Evolutionary conservation across 805 yeast species (phyloP), one percentile per base, ranked within the genome.

Genomic region (Millerozyma acaciae): DNA sequence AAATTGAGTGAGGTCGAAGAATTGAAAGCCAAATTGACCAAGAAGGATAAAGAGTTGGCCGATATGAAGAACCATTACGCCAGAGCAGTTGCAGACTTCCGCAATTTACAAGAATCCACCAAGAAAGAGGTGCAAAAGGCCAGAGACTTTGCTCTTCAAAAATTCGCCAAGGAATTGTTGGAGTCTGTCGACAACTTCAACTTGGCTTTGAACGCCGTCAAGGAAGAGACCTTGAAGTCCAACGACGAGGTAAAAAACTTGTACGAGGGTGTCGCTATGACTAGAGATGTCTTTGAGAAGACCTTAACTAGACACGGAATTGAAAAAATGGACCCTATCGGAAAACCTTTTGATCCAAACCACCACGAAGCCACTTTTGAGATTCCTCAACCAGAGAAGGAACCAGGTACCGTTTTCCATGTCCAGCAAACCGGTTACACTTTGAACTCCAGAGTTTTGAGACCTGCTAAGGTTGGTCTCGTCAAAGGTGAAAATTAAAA

Each of bases 391-490:
- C 85, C 89, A 30, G 93, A 77, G 48, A 85, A 86, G 62, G 90
- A 84, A 62, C 85, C 96, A 12, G 96, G 96, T 39, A 82, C 96
- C 17, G 86, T 88, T 38, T 84, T 89, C 78, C 85, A 77, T 52
- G 96, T 89, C 39, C 96, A 88, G 66, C 96, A 84, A 65, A 74
- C 81, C 16, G 97, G 97, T 26, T 88, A 80, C 67, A 78, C 81
- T 39, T 72, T 87, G 52, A 87, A 87, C 65, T 78, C 82, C 49
- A 76, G 97, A 57, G 95, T 88, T 21, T 73, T 88, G 56, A 78
- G 97, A 65, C 95, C 97, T 20, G 96, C 97, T 38, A 88, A 88
- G 72, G 97, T 88, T 45, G 97, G 97, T 48, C 76, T 88, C 52
- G 96, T 88, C 45, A 85, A 83, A 66, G 76, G 61, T 39, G 50